These are phyloP conservation scores for Physcomitrellopsis africana DNA, from an alignment of 225 moss, liverwort and hornwort genomes.

Conservation along the genomic window DNA sequence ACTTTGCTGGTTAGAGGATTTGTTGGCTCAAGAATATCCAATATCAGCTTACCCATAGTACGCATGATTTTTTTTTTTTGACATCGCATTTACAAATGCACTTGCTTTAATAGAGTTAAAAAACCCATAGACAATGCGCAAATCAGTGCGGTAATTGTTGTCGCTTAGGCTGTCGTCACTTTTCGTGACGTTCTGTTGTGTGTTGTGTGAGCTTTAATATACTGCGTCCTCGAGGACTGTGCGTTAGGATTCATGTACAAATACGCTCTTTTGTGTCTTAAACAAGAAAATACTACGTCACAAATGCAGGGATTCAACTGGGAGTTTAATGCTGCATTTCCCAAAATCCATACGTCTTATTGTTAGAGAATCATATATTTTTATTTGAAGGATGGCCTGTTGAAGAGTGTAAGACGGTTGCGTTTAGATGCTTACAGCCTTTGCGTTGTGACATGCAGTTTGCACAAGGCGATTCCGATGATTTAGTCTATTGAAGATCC, in stretches of 20 bases:
- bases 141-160: too few species aligned
- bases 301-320: background rate
- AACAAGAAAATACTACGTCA: background rate
- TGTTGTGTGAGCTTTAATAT: background rate
- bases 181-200: background rate
- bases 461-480: slow-evolving; percentile 15
- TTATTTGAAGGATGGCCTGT: slow-evolving; percentile 3
- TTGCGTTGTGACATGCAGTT: slow-evolving; percentile 21
- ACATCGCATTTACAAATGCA: too few species aligned
- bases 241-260: background rate
- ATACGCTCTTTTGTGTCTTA: slow-evolving; percentile 3
- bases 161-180: too few species aligned
- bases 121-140: too few species aligned
- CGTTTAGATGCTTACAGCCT: slow-evolving; percentile 12
- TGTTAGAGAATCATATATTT: slow-evolving; percentile 5
- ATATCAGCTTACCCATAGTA: too few species aligned
- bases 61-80: too few species aligned
- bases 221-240: background rate
- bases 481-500: slow-evolving; percentile 2
- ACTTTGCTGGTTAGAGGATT: too few species aligned
- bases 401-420: background rate
- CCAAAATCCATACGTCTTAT: background rate
- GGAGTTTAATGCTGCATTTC: background rate
- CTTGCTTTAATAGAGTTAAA: too few species aligned
- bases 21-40: too few species aligned